Percentiles rank a stretch among this genome's conserved stretches.
Conservation (phyloP, 306 rosid species). For the Vicia faba region DNA sequence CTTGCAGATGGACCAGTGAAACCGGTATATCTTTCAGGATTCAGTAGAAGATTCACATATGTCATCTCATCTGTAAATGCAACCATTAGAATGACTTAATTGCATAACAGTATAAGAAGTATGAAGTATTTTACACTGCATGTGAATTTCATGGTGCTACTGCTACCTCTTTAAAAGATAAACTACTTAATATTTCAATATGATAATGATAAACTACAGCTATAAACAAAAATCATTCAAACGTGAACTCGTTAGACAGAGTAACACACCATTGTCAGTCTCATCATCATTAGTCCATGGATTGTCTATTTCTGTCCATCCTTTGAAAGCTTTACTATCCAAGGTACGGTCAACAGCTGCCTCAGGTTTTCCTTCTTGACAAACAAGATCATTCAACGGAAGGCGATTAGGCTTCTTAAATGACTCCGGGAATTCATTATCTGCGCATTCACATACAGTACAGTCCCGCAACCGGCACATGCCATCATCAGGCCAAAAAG, state of each 20-base stretch:
- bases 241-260: constrained; percentile 10
- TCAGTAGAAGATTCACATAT: constrained; percentile 87
- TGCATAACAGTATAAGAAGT: background rate
- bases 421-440: constrained; percentile 78
- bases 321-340: constrained; percentile 81
- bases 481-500: constrained; percentile 99
- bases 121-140: background rate
- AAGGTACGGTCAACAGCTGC: constrained; percentile 95
- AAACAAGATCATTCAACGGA: constrained; percentile 65
- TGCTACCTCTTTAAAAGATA: background rate
- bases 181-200: constrained; percentile 3
- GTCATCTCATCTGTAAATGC: constrained; percentile 83
- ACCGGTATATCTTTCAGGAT: constrained; percentile 97
- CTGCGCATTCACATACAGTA: constrained; percentile 98
- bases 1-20: constrained; percentile 90
- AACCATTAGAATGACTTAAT: constrained; percentile 24
- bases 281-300: constrained; percentile 96
- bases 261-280: constrained; percentile 76
- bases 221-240: constrained; percentile 17
- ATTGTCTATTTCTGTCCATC: constrained; percentile 85
- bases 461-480: constrained; percentile 97
- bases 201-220: constrained; percentile 22
- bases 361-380: constrained; percentile 97
- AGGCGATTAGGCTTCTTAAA: constrained; percentile 75
- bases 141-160: background rate